Evolutionary conservation across 257 asterid genomes (phyloP), one percentile per base, ranked within the genome.

Genomic region (Cruciata laevipes): DNA sequence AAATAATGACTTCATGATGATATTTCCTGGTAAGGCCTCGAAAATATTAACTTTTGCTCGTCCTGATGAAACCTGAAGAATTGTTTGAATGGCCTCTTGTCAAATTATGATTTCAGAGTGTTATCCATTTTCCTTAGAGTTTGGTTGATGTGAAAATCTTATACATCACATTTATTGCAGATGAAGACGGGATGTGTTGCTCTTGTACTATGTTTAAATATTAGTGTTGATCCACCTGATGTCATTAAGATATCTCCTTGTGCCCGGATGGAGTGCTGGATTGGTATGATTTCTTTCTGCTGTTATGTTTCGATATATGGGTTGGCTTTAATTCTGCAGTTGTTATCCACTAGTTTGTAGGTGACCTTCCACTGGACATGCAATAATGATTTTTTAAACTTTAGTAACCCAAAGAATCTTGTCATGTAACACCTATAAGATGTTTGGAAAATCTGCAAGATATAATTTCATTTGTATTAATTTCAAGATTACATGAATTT

Each of bases 201-300:
- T 77, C 92, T 94, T 70, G 99, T 94, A 66, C 65, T 94, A 74
- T 94, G 99, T 81, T 81, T 94, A 81, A 94, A 94, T 87, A 90
- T 90, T 76, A 84, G 91, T 38, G 93, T 94, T 58, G 97, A 94
- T 73, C 99, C 99, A 31, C 99, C 99, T 73, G 97, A 94, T 84
- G 97, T 94, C 24, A 90, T 94, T 78, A 94, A 94, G 95, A 94
- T 94, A 77, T 87, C 99, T 71, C 98, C 99, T 75, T 90, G 99
- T 87, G 98, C 99, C 53, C 89, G 99, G 65, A 85, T 94, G 96
- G 99, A 94, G 77, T 94, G 98, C 84, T 94, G 98, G 99, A 89
- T 90, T 59, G 99, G 99, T 94, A 90, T 73, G 67, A 61, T 74
- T 73, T 44, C 64, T 73, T 56, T 76, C 69, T 65, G 67, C 73